Percentiles rank a stretch among this genome's conserved stretches.
These are phyloP conservation scores for Candolleomyces eurysporus DNA, from an alignment of 768 basidiomycete genomes.

Conservation along the genomic window DNA sequence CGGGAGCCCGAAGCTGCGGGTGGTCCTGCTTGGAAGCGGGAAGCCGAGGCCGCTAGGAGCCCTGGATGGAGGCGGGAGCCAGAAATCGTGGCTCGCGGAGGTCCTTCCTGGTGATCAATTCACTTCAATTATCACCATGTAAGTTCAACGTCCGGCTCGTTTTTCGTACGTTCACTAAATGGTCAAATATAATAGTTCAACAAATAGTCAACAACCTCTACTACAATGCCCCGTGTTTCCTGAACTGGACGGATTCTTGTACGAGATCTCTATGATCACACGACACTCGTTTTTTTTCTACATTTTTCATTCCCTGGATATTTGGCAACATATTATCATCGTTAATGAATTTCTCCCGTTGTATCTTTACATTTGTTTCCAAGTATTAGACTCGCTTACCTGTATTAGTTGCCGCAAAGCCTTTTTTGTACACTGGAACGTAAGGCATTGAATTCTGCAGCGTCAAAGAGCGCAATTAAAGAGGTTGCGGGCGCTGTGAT, in stretches of 20 bases:
- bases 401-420: too few species aligned
- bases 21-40: conserved; percentile 16
- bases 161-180: too few species aligned
- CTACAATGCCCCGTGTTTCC: too few species aligned
- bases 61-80: background rate
- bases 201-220: too few species aligned
- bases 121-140: background rate
- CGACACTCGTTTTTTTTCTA: background rate
- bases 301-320: background rate
- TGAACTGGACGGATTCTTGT: background rate
- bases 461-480: too few species aligned
- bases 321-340: background rate
- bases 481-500: too few species aligned
- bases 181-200: too few species aligned
- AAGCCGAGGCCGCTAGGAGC: background rate
- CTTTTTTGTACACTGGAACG: too few species aligned
- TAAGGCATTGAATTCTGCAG: too few species aligned
- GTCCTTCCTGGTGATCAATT: background rate
- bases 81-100: background rate
- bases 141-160: background rate
- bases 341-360: conserved; percentile 1
- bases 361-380: background rate
- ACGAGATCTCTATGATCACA: background rate
- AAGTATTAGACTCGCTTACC: too few species aligned
- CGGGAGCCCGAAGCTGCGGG: conserved; percentile 12